Base-by-base conservation (phyloP, 306 rosid species). In the Trichosanthes cucumerina region DNA sequence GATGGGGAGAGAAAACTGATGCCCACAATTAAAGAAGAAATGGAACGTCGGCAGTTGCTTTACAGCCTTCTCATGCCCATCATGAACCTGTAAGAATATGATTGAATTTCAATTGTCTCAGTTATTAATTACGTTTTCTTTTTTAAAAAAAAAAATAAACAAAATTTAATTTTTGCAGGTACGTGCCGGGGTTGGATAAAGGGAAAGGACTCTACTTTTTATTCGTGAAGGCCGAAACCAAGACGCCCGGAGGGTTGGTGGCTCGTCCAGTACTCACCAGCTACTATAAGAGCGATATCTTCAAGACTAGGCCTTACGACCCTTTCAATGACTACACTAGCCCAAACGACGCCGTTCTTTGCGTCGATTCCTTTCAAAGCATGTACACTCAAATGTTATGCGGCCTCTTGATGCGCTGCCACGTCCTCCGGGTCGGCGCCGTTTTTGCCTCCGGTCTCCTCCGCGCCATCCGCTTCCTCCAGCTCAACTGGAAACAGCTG, bases 311-410 rank as follows among this genome's bases (percentile, higher is more conserved):
- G 72, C 97, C 97, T 19, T 82, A 75, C 24, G 97, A 95, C 80
- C 93, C 96, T 6, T 95, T 86, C 91, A 95, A 78, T 15, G 92
- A 91, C 19, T 82, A 87, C 80, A 95, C 97, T 0, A 95, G 99
- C 86, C 99, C 99, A 6, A 77, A 88, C 76, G 97, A 88, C 26
- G 87, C 97, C 14, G 76, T 95, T 60, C 90, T 95, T 28, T 95
- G 97, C 76, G 39, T 84, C 0, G 97, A 95, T 80, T 92, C 96
- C 5, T 89, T 91, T 65, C 99, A 95, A 36, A 86, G 92, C 90
- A 92, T 95, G 99, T 95, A 95, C 80, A 79, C 96, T 0, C 99
- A 95, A 77, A 95, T 95, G 99, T 65, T 95, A 1, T 95, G 99
- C 26, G 99, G 99, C 65, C 90, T 95, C 77, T 47, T 88, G 77